Evolutionary conservation across 2,329 filamentous ascomycete species (phyloP).

Genomic region (Stachybotrys elegans): DNA sequence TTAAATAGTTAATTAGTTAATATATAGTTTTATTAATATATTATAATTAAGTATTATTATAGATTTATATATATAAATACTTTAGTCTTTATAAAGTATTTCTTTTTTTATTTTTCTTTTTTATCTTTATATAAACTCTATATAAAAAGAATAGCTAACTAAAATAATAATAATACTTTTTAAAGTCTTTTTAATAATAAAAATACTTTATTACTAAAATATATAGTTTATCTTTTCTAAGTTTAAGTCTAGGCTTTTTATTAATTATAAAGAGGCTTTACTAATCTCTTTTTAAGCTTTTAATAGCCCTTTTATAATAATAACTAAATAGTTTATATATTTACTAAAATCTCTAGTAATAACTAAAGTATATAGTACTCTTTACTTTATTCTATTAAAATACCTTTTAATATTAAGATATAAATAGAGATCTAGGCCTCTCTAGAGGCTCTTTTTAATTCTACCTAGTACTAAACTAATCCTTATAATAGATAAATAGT

Average conservation of each 20-base stretch:
- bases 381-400: not conserved
- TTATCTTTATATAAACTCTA: not conserved
- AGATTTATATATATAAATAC: not conserved
- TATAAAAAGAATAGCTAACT: not conserved
- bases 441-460: not conserved
- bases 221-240: not conserved
- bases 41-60: not conserved
- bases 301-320: not conserved
- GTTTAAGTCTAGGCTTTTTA: not conserved
- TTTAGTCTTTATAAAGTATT: not conserved
- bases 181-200: not conserved
- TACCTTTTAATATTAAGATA: not conserved
- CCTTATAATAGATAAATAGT: not conserved
- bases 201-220: not conserved
- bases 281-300: not conserved
- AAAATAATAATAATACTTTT: not conserved
- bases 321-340: not conserved
- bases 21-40: not conserved
- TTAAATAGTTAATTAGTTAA: not conserved
- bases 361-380: no score
- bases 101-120: not conserved
- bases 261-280: not conserved
- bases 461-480: not conserved
- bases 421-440: no score
- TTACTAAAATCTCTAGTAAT: no score